phyloP scores from a whole-genome alignment of 2,329 filamentous ascomycete species.

The Zymoseptoria passerinii region DNA sequence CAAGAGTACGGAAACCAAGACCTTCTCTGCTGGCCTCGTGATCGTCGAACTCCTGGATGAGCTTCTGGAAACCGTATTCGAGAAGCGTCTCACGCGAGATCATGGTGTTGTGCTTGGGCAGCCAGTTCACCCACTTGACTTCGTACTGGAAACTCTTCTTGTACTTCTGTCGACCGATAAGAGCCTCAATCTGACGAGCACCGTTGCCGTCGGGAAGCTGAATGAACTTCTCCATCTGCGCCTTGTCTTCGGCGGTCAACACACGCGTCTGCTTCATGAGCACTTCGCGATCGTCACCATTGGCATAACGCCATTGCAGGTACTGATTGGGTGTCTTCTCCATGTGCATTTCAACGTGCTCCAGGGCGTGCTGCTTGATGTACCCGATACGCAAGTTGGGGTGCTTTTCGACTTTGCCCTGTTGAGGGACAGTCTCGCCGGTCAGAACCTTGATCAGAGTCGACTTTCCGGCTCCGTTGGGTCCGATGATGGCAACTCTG shows the following conservation, averaged over 20 bases:
- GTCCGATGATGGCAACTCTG: conserved; percentile 89
- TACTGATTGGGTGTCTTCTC: conserved; percentile 99
- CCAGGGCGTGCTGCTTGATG: conserved; percentile 97
- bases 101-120: conserved; percentile 89
- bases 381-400: conserved; percentile 98
- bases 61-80: conserved; percentile 80
- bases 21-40: conserved; percentile 98
- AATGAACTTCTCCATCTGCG: conserved; percentile 84
- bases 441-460: conserved; percentile 97
- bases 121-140: conserved; percentile 81
- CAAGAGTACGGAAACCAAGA: conserved; percentile 87
- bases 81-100: conserved; percentile 86
- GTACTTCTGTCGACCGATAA: conserved; percentile 95
- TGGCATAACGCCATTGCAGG: conserved; percentile 94
- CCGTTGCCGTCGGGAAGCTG: conserved; percentile 79
- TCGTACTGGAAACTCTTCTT: conserved; percentile 99
- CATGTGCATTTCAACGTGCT: conserved; percentile 98
- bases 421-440: conserved; percentile 76
- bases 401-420: conserved; percentile 91
- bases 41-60: conserved; percentile 96
- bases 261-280: conserved; percentile 95
- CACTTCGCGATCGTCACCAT: conserved; percentile 94
- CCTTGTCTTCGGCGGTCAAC: conserved; percentile 73
- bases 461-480: conserved; percentile 96
- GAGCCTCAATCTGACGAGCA: conserved; percentile 66